Evolutionary conservation across 2,329 filamentous ascomycete species (phyloP).

Genomic region (Trichoderma koningii): DNA sequence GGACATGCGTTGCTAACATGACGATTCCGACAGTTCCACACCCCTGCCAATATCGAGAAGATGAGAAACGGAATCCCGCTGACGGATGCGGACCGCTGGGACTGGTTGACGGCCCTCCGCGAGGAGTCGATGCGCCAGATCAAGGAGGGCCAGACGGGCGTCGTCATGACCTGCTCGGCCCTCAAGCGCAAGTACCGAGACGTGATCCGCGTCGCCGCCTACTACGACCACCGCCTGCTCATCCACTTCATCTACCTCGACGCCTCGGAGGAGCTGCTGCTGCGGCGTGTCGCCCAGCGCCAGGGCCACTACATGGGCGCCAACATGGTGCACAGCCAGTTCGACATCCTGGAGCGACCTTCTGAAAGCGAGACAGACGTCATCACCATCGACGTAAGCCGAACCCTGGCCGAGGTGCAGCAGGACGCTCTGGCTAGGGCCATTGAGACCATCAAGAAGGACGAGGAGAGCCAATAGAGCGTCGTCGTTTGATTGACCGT

Average conservation of each 20-base stretch:
- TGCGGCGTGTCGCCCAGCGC: slow-evolving; percentile 72
- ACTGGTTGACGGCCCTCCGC: slow-evolving; percentile 84
- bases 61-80: slow-evolving; percentile 84
- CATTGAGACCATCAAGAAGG: slow-evolving; percentile 49
- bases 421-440: slow-evolving; percentile 60
- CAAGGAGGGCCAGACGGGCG: slow-evolving; percentile 63
- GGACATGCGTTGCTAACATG: slow-evolving; percentile 3
- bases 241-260: slow-evolving; percentile 93
- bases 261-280: slow-evolving; percentile 72
- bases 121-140: slow-evolving; percentile 64
- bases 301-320: slow-evolving; percentile 94
- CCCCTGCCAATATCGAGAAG: slow-evolving; percentile 80
- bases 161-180: slow-evolving; percentile 95
- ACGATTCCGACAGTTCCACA: slow-evolving; percentile 63
- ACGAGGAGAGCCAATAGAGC: slow-evolving; percentile 31
- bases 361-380: slow-evolving; percentile 70
- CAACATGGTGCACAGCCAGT: slow-evolving; percentile 91
- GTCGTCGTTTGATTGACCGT: not conserved
- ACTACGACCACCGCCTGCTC: slow-evolving; percentile 70
- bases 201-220: slow-evolving; percentile 78
- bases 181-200: slow-evolving; percentile 97
- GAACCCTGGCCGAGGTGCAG: slow-evolving; percentile 60
- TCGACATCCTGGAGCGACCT: slow-evolving; percentile 84
- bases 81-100: slow-evolving; percentile 93
- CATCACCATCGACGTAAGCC: slow-evolving; percentile 68